Percentiles rank a stretch among this genome's conserved stretches.
These are phyloP conservation scores for Salix exigua DNA, from an alignment of 345 rosid genomes.

Conservation along the genomic window DNA sequence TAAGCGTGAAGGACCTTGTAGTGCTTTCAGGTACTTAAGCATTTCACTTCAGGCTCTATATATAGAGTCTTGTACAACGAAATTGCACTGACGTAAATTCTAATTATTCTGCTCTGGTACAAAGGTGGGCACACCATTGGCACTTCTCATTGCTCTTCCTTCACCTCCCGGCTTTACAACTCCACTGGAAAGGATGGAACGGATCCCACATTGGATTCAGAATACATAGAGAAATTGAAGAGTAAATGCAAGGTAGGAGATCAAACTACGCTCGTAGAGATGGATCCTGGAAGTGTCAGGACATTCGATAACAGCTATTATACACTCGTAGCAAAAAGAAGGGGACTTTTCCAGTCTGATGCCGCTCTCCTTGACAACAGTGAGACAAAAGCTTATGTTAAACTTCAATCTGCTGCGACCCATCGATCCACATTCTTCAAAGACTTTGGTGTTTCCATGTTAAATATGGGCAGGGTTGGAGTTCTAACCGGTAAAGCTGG, in stretches of 20 bases:
- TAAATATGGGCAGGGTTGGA: too few species aligned
- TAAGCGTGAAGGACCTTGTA: slow-evolving; percentile 49
- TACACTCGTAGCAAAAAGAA: slow-evolving; percentile 45
- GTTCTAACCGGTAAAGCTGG: too few species aligned
- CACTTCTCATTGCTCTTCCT: slow-evolving; percentile 51
- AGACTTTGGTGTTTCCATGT: too few species aligned
- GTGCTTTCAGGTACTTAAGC: slow-evolving; percentile 48
- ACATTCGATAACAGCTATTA: slow-evolving; percentile 57
- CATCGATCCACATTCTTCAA: too few species aligned
- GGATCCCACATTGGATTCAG: slow-evolving; percentile 51
- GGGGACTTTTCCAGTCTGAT: slow-evolving; percentile 63
- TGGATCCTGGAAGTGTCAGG: slow-evolving; percentile 69
- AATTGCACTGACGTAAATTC: neutral
- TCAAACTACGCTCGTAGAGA: slow-evolving; percentile 45
- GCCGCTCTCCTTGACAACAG: slow-evolving; percentile 49
- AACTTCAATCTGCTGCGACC: slow-evolving; percentile 13
- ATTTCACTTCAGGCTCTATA: neutral
- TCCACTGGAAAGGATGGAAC: slow-evolving; percentile 58
- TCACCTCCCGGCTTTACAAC: slow-evolving; percentile 53
- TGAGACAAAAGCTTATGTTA: slow-evolving; percentile 45
- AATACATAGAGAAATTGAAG: slow-evolving; percentile 27
- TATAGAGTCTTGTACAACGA: neutral
- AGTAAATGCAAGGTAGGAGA: slow-evolving; percentile 45
- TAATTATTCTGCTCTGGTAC: neutral
- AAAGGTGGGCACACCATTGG: slow-evolving; percentile 71